Percentiles rank a stretch among this genome's conserved stretches.
Conservation (phyloP, 2,329 filamentous ascomycete genomes). For the Teratosphaeria zuluensis region DNA sequence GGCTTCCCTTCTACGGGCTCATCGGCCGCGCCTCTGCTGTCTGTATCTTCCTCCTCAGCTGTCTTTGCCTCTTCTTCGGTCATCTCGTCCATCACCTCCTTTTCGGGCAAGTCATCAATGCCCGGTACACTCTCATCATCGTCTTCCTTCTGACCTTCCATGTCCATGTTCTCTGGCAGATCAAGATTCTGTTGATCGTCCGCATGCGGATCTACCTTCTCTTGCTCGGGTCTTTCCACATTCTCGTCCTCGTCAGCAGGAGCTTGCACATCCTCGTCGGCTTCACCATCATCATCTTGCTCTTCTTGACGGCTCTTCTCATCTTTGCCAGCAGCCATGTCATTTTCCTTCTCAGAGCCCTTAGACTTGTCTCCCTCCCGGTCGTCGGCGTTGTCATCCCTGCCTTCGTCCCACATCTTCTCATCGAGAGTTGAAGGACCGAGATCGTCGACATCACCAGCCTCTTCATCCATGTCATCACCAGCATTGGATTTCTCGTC, state of each 20-base stretch:
- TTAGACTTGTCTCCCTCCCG: conserved; percentile 56
- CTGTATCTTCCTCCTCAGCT: conserved; percentile 21
- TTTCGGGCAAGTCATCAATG: conserved; percentile 11
- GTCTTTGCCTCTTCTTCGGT: conserved; percentile 43
- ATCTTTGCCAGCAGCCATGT: conserved; percentile 35
- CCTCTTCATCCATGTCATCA: conserved; percentile 62
- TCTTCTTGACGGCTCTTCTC: conserved; percentile 21
- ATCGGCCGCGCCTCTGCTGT: conserved; percentile 45
- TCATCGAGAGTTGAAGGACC: conserved; percentile 88
- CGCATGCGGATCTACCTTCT: conserved; percentile 57
- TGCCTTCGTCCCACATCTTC: conserved; percentile 93
- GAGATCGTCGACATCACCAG: conserved; percentile 81
- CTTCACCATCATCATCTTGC: conserved; percentile 50
- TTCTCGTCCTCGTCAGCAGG: conserved; percentile 24
- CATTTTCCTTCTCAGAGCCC: conserved; percentile 40
- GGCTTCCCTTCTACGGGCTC: conserved; percentile 25
- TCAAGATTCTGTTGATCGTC: conserved; percentile 75
- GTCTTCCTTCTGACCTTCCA: conserved; percentile 46
- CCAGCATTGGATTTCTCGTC: conserved; percentile 50
- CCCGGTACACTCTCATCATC: conserved; percentile 11
- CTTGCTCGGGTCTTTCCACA: conserved; percentile 50
- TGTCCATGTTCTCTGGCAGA: conserved; percentile 77
- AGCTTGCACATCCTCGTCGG: conserved; percentile 47
- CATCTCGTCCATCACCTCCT: conserved; percentile 7
- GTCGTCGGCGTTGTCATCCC: conserved; percentile 71